A percentile compares a stretch with the other conserved stretches of the same genome.
These are phyloP conservation scores for Globisporangium echinulatum DNA, from an alignment of 352 stramenopile species.

Conservation along the genomic window DNA sequence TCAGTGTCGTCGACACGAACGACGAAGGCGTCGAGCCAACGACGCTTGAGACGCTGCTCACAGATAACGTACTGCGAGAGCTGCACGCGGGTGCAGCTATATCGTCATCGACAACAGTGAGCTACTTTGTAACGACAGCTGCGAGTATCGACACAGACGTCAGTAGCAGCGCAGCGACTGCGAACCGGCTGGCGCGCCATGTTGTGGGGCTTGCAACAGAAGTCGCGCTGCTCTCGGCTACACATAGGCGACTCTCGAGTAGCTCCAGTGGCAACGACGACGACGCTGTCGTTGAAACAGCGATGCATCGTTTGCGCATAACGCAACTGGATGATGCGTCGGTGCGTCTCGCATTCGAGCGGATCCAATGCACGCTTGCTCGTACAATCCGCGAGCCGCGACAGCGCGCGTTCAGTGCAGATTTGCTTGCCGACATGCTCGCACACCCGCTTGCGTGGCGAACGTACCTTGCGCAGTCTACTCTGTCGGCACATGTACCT, in stretches of 20 bases:
- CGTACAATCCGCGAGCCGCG: neutral
- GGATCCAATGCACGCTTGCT: slow-evolving; percentile 19
- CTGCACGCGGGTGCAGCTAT: neutral
- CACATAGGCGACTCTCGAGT: no score
- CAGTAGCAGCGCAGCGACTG: neutral
- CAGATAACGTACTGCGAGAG: neutral
- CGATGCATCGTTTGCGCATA: neutral
- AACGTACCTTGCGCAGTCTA: slow-evolving; percentile 13
- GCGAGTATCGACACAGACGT: neutral
- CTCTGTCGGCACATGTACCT: neutral
- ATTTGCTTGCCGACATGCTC: slow-evolving; percentile 26
- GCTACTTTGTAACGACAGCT: neutral
- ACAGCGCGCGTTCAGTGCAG: neutral
- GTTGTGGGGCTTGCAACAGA: neutral
- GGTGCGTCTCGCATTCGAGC: slow-evolving; percentile 7
- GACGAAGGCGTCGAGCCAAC: neutral
- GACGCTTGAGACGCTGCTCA: slow-evolving; percentile 1
- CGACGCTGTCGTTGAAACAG: no score
- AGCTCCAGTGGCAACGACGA: neutral
- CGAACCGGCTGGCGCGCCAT: slow-evolving; percentile 3
- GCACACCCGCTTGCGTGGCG: slow-evolving; percentile 21
- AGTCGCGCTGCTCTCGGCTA: neutral
- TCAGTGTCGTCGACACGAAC: slow-evolving; percentile 5
- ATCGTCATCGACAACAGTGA: neutral
- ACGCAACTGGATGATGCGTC: slow-evolving; percentile 4